Percentiles rank a stretch among this genome's conserved stretches.
phyloP scores from a whole-genome alignment of 345 rosid genomes.

The Laguncularia racemosa region DNA sequence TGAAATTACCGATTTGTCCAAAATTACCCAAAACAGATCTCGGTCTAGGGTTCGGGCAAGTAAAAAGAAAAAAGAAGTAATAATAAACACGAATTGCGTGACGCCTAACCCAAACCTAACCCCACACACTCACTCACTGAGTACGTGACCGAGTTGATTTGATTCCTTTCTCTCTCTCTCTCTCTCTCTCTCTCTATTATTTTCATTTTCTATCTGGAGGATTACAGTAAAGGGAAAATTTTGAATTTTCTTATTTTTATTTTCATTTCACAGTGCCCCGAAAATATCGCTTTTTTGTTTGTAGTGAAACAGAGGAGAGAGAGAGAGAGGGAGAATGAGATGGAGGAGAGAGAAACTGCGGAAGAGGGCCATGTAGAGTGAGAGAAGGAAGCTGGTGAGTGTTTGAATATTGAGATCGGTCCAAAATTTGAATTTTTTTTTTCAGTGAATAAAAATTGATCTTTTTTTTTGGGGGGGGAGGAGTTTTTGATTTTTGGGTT shows the following conservation, averaged over 20 bases:
- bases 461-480: slow-evolving; percentile 41
- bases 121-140: too few species aligned
- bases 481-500: slow-evolving; percentile 26
- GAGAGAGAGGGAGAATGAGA: too few species aligned
- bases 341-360: slow-evolving; percentile 19
- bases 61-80: too few species aligned
- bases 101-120: too few species aligned
- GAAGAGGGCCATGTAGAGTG: slow-evolving; percentile 25
- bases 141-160: too few species aligned
- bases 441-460: not conserved
- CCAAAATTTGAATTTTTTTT: slow-evolving; percentile 26
- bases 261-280: slow-evolving; percentile 27
- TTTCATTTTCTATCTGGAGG: too few species aligned
- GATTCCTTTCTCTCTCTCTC: too few species aligned
- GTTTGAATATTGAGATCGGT: slow-evolving; percentile 63
- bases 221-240: not conserved
- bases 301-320: not conserved
- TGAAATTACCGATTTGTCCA: too few species aligned
- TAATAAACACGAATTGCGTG: too few species aligned
- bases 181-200: too few species aligned
- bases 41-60: too few species aligned
- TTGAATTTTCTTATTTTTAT: not conserved
- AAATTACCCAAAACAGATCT: too few species aligned
- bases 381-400: slow-evolving; percentile 15
- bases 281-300: slow-evolving; percentile 23